phyloP scores from a whole-genome alignment of 192 early-diverging fungal species.

The Backusella westeae region DNA sequence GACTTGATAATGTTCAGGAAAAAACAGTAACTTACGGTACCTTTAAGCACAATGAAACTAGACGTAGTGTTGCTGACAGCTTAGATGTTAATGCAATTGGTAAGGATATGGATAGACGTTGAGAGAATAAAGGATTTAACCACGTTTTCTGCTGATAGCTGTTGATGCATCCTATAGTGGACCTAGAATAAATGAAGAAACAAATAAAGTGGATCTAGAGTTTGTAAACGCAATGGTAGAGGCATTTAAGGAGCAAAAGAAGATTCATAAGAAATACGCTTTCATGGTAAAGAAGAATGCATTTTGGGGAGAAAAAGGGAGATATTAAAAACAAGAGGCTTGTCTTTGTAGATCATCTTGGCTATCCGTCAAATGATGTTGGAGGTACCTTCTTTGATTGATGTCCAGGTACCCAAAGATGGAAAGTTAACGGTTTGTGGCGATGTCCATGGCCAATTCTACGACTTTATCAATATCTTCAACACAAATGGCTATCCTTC shows the following conservation, averaged over 20 bases:
- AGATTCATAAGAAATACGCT: conserved; percentile 86
- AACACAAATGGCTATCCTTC: conserved; percentile 90
- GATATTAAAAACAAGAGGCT: not conserved
- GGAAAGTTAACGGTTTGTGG: conserved; percentile 90
- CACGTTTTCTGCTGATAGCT: conserved; percentile 33
- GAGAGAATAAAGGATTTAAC: conserved; percentile 10
- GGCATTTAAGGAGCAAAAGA: conserved; percentile 85
- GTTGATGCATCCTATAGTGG: conserved; percentile 83
- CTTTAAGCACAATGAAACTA: conserved; percentile 27
- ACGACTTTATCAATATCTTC: conserved; percentile 96
- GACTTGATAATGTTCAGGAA: too few relatives aligned
- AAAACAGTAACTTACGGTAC: not conserved
- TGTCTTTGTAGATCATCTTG: conserved; percentile 62
- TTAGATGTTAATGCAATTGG: conserved; percentile 64
- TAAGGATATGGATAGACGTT: conserved; percentile 39
- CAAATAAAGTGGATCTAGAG: conserved; percentile 67
- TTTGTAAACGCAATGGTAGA: conserved; percentile 81
- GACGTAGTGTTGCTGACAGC: conserved; percentile 46
- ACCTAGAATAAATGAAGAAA: conserved; percentile 61
- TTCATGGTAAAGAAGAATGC: conserved; percentile 53
- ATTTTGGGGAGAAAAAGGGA: not conserved
- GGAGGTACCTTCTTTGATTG: conserved; percentile 76
- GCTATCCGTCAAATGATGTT: conserved; percentile 74
- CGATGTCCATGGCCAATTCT: conserved; percentile 98
- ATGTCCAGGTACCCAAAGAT: conserved; percentile 75